phyloP scores from a whole-genome alignment of 2,329 filamentous ascomycete genomes.

The Colletotrichum shisoi region DNA sequence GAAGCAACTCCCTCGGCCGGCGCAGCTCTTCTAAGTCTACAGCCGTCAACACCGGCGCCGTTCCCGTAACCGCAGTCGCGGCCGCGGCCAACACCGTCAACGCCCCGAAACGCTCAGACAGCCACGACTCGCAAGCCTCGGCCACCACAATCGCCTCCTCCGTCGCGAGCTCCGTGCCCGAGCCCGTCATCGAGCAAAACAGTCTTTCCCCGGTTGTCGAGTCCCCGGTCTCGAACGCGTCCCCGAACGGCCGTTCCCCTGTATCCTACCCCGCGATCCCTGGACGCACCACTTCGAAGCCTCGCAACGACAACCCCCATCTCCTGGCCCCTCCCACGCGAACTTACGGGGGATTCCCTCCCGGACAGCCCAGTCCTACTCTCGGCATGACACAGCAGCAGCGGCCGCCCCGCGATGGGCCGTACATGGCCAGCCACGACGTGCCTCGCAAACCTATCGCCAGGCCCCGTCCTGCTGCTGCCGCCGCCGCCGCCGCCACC shows the following conservation, averaged over 20 bases:
- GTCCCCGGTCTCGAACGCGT: constrained; percentile 50
- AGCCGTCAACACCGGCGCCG: constrained; percentile 30
- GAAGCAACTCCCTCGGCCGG: constrained; percentile 37
- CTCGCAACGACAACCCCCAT: constrained; percentile 43
- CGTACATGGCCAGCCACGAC: constrained; percentile 38
- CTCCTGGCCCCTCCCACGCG: constrained; percentile 48
- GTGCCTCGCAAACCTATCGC: constrained; percentile 34
- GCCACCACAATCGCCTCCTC: constrained; percentile 52
- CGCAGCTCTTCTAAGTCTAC: constrained; percentile 28
- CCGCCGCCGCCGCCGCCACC: background rate
- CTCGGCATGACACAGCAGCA: constrained; percentile 47
- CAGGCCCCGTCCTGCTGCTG: constrained; percentile 10
- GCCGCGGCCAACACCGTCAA: background rate
- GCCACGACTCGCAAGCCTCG: constrained; percentile 42
- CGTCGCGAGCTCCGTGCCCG: constrained; percentile 27
- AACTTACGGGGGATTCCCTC: constrained; percentile 48
- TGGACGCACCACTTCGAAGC: constrained; percentile 37
- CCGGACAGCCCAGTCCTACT: constrained; percentile 55
- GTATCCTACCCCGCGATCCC: constrained; percentile 48
- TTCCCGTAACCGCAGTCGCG: background rate
- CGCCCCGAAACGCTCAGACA: constrained; percentile 34
- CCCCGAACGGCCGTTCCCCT: constrained; percentile 45
- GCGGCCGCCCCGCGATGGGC: constrained; percentile 31
- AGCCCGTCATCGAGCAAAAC: constrained; percentile 43
- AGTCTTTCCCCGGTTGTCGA: constrained; percentile 61